phyloP scores from a whole-genome alignment of 2,329 filamentous ascomycete genomes.

The Xenoacremonium recifei region DNA sequence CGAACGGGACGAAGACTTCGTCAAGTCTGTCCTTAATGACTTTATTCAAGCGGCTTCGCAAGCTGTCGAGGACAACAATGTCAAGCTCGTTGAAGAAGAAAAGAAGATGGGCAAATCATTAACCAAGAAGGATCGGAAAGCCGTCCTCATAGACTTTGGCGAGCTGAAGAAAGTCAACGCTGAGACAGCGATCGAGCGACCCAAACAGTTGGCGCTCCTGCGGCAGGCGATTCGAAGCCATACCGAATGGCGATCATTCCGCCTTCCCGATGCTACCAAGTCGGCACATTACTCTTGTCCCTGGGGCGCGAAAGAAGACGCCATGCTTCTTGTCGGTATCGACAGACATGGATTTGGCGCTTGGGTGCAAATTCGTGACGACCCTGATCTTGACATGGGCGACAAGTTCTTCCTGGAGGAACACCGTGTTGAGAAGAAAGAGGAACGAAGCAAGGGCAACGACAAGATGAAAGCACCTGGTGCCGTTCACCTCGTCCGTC shows the following conservation, averaged over 20 bases:
- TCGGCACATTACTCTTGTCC: constrained; percentile 85
- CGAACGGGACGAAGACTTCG: constrained; percentile 77
- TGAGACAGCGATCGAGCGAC: constrained; percentile 89
- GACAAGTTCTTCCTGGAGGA: constrained; percentile 98
- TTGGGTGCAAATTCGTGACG: constrained; percentile 92
- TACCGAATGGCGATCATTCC: constrained; percentile 75
- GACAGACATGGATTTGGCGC: constrained; percentile 92
- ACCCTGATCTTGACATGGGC: constrained; percentile 76
- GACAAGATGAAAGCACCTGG: constrained; percentile 87
- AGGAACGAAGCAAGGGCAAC: constrained; percentile 77
- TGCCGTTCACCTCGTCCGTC: constrained; percentile 93
- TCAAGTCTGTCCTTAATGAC: constrained; percentile 73
- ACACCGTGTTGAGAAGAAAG: constrained; percentile 96
- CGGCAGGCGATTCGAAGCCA: constrained; percentile 67
- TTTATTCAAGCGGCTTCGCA: constrained; percentile 60
- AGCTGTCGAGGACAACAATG: constrained; percentile 65
- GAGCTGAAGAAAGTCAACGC: constrained; percentile 95
- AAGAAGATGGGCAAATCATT: constrained; percentile 77
- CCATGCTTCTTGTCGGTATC: constrained; percentile 94
- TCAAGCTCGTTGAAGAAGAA: constrained; percentile 75
- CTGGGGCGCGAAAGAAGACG: constrained; percentile 92
- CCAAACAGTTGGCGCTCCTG: constrained; percentile 82
- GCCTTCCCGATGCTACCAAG: constrained; percentile 88
- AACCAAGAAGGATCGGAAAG: constrained; percentile 97
- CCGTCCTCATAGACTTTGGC: constrained; percentile 90